Conservation (phyloP, 2,329 filamentous ascomycete species). For the Aspergillus sojae region DNA sequence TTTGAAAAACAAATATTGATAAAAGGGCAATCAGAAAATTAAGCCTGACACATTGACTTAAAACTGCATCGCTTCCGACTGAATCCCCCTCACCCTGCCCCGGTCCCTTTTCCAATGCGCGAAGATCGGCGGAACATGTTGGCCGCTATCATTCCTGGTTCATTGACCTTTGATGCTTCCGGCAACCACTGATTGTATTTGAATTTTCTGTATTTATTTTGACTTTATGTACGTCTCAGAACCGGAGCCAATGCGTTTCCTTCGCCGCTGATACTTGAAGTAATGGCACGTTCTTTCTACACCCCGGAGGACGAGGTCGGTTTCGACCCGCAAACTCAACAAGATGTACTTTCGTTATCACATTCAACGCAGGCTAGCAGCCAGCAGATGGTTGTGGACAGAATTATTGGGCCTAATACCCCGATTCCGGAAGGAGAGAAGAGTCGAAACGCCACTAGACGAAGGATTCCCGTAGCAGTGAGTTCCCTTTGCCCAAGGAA, state of each 20-base stretch:
- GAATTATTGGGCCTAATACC: constrained; percentile 23
- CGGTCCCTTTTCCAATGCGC: constrained; percentile 25
- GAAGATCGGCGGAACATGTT: constrained; percentile 20
- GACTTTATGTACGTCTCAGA: constrained; percentile 22
- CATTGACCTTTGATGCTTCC: constrained; percentile 19
- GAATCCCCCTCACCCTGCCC: constrained; percentile 26
- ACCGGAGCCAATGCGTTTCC: constrained; percentile 20
- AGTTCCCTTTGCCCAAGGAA: constrained; percentile 9
- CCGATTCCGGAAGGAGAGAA: constrained; percentile 39
- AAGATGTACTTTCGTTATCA: constrained; percentile 28
- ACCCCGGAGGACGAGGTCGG: constrained; percentile 24
- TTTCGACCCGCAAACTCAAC: constrained; percentile 26
- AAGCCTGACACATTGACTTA: constrained; percentile 34
- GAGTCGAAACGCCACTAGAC: constrained; percentile 43
- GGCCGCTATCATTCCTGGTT: constrained; percentile 24
- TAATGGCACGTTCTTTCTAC: constrained; percentile 29
- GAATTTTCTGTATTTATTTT: constrained; percentile 12
- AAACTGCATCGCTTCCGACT: constrained; percentile 35
- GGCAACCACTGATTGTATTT: constrained; percentile 12
- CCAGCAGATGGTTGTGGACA: constrained; percentile 29
- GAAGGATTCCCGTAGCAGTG: constrained; percentile 59
- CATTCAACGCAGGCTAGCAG: constrained; percentile 27
- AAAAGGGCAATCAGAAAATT: constrained; percentile 14
- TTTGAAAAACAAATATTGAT: not conserved
- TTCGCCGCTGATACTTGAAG: constrained; percentile 21